Conservation (phyloP, 2,329 filamentous ascomycete genomes). For the Exophiala viscosa region DNA sequence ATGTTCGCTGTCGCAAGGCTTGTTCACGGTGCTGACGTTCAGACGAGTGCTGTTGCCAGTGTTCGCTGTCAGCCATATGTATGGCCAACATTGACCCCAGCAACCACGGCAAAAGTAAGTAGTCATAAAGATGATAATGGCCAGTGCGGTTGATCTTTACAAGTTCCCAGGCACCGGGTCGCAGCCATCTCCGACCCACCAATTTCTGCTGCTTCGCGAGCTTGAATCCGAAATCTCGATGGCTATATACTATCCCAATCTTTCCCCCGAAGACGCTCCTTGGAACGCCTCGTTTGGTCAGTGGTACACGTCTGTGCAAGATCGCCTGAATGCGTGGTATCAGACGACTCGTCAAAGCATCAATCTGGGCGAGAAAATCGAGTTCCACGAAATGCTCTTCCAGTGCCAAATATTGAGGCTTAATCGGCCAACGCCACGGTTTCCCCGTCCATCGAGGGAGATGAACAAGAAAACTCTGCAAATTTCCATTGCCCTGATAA, state of each 20-base stretch:
- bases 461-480: conserved; percentile 10
- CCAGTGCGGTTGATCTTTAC: not conserved
- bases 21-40: not conserved
- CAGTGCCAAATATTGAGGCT: conserved; percentile 12
- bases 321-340: conserved; percentile 9
- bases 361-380: conserved; percentile 12
- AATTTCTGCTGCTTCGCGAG: conserved; percentile 7
- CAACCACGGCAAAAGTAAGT: conserved; percentile 8
- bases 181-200: conserved; percentile 4
- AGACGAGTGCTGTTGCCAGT: conserved; percentile 7
- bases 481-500: conserved; percentile 10
- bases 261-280: not conserved
- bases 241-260: conserved; percentile 7
- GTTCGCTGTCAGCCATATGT: conserved; percentile 10
- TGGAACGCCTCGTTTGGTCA: conserved; percentile 1
- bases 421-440: conserved; percentile 13
- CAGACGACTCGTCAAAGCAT: conserved; percentile 8
- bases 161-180: conserved; percentile 12
- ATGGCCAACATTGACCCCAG: conserved; percentile 3
- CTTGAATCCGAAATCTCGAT: conserved; percentile 10
- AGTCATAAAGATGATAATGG: too few species aligned
- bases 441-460: conserved; percentile 1
- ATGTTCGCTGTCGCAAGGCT: not conserved
- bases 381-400: conserved; percentile 15
- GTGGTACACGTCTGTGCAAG: conserved; percentile 5